These are phyloP conservation scores for Acer negundo DNA, from an alignment of 345 rosid genomes.

Conservation along the genomic window DNA sequence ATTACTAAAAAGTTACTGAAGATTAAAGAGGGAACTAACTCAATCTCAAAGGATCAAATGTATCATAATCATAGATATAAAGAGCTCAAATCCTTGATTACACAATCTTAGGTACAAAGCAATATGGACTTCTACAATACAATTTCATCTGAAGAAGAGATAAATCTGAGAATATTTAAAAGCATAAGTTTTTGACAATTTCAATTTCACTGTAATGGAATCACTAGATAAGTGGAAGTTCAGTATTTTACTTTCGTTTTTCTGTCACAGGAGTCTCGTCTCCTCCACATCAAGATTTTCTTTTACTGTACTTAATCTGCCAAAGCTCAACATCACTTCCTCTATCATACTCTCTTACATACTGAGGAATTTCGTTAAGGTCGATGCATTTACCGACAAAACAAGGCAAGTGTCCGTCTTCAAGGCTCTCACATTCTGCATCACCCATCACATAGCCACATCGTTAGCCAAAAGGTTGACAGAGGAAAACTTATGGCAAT, in stretches of 20 bases:
- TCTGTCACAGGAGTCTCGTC: neutral
- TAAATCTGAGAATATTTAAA: neutral
- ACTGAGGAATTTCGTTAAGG: conserved; percentile 58
- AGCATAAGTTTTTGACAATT: neutral
- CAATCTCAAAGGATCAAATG: neutral
- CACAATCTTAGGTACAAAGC: neutral
- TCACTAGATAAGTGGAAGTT: neutral
- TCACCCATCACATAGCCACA: conserved; percentile 11
- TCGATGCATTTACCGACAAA: conserved; percentile 63
- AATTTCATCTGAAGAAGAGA: neutral
- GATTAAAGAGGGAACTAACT: neutral
- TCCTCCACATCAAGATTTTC: neutral
- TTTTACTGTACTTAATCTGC: conserved; percentile 55
- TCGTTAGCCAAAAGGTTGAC: conserved; percentile 7
- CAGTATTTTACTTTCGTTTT: neutral
- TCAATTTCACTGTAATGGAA: conserved; percentile 17
- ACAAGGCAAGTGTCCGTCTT: conserved; percentile 21
- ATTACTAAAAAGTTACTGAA: conserved; percentile 9
- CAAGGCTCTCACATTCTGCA: conserved; percentile 34
- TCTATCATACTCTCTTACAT: conserved; percentile 54
- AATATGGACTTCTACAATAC: neutral
- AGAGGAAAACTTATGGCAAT: neutral
- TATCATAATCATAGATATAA: neutral
- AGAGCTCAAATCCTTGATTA: neutral
- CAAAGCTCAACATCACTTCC: conserved; percentile 84